Evolutionary conservation across 2,329 filamentous ascomycete species (phyloP).

Genomic region (Hypoxylon rubiginosum): DNA sequence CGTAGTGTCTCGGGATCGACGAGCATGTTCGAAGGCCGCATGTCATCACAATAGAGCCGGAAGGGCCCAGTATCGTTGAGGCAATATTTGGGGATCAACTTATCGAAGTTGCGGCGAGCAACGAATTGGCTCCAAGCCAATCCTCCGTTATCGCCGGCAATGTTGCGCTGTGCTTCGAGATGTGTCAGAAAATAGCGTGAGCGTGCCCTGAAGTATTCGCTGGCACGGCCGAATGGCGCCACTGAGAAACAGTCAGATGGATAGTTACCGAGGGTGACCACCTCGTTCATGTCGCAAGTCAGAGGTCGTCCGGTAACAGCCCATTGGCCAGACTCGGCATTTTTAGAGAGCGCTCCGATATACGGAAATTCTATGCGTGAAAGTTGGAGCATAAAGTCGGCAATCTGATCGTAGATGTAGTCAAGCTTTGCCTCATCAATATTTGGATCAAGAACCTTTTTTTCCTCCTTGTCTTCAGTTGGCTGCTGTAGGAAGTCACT

Average conservation of each 20-base stretch:
- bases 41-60: conserved; percentile 9
- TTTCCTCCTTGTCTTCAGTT: conserved; percentile 43
- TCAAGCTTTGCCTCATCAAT: conserved; percentile 41
- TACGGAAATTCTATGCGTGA: not conserved
- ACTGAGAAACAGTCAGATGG: not conserved
- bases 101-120: not conserved
- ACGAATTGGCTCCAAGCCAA: not conserved
- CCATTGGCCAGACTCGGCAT: conserved; percentile 1
- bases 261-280: not conserved
- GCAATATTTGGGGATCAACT: not conserved
- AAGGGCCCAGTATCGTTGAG: conserved; percentile 6
- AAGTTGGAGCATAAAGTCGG: conserved; percentile 3
- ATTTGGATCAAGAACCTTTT: conserved; percentile 37
- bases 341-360: conserved; percentile 4
- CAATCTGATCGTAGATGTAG: conserved; percentile 10
- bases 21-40: conserved; percentile 54
- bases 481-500: conserved; percentile 47
- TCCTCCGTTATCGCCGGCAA: not conserved
- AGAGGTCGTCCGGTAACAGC: conserved; percentile 9
- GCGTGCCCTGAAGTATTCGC: not conserved
- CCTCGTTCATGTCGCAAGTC: conserved; percentile 24
- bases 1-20: conserved; percentile 52
- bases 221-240: not conserved
- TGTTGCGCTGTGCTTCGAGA: not conserved
- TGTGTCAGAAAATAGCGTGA: not conserved